Evolutionary conservation across 2,329 filamentous ascomycete species (phyloP), one percentile per base, ranked within the genome.

Genomic region (Pezicula radicicola): DNA sequence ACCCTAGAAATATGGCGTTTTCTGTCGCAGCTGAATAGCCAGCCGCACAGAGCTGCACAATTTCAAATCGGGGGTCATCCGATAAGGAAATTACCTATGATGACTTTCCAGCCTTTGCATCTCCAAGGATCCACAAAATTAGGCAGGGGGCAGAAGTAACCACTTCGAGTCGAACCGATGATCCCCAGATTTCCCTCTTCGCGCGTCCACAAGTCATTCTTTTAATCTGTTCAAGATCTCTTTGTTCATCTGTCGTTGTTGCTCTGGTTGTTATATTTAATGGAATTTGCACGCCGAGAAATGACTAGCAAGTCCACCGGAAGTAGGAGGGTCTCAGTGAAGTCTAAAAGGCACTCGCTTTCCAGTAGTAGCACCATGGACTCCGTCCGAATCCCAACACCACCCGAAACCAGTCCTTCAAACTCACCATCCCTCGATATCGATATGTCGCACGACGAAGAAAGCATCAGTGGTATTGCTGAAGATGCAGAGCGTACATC

Each of bases 351-450:
- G n/a, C 55, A 52, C 46, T 60, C 60, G 9, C 49, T 53, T 21
- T 60, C 62, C 30, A 57, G 53, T 47, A 59, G 58, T 1, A 62
- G 57, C 50, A 21, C 40, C 15, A 61, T 58, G 10, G 55, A 54
- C 4, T 57, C 56, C 25, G 37, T 57, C 8, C 50, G 48, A 15
- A 55, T 63, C 18, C 53, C 55, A 33, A 64, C 60, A 10, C 59
- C 62, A 18, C 57, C 60, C 33, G 57, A 60, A 10, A 55, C 54
- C 36, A 60, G 55, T 30, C 48, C 58, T 15, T 53, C 53, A 19
- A 39, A 51, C 16, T 59, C 57, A 25, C 54, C 58, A 10, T 53
- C 56, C 2, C 16, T 53, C 49, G 55, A 57, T 16, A 60, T 53
- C 49, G 55, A 57, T 16, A 60, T 62, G 56, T 49, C 54, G 16